Percentiles rank a stretch among this genome's conserved stretches.
phyloP scores from a whole-genome alignment of 2,329 filamentous ascomycete genomes.

The Paraphoma chrysanthemicola region DNA sequence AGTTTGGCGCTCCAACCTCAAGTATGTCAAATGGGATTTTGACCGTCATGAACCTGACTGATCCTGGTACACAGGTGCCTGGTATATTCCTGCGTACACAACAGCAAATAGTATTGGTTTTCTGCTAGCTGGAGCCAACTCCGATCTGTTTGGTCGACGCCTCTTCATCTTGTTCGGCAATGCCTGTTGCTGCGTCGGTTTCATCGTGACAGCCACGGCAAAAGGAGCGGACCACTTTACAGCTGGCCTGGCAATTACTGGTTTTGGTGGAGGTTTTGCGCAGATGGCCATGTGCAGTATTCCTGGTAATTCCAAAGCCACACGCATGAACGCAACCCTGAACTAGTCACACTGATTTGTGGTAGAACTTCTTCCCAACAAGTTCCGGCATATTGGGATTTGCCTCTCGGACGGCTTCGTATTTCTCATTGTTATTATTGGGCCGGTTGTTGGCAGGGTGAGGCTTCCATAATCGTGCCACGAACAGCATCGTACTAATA shows the following conservation, averaged over 20 bases:
- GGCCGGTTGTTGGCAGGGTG: constrained; percentile 55
- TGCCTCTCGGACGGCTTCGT: constrained; percentile 48
- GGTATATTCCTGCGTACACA: constrained; percentile 2
- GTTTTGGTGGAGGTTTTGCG: constrained; percentile 55
- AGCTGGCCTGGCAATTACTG: constrained; percentile 52
- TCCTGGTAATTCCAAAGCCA: constrained; percentile 38
- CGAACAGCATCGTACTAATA: background rate
- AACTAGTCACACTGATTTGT: background rate
- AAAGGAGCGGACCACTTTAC: constrained; percentile 50
- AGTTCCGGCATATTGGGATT: constrained; percentile 13
- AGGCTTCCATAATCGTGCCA: background rate
- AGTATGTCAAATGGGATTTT: constrained; percentile 11
- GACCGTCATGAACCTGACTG: too few relatives aligned
- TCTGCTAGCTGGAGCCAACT: constrained; percentile 49
- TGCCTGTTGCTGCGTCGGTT: constrained; percentile 48
- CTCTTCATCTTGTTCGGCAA: constrained; percentile 57
- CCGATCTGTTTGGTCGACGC: constrained; percentile 57
- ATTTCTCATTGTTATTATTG: constrained; percentile 57
- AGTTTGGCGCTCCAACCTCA: constrained; percentile 18
- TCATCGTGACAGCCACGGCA: constrained; percentile 30
- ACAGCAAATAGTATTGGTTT: constrained; percentile 32
- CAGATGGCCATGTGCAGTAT: constrained; percentile 56
- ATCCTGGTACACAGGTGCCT: too few relatives aligned
- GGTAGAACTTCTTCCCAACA: constrained; percentile 13
- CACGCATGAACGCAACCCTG: too few relatives aligned